Conservation (phyloP, 352 stramenopile species). For the Pythium sukuiense region DNA sequence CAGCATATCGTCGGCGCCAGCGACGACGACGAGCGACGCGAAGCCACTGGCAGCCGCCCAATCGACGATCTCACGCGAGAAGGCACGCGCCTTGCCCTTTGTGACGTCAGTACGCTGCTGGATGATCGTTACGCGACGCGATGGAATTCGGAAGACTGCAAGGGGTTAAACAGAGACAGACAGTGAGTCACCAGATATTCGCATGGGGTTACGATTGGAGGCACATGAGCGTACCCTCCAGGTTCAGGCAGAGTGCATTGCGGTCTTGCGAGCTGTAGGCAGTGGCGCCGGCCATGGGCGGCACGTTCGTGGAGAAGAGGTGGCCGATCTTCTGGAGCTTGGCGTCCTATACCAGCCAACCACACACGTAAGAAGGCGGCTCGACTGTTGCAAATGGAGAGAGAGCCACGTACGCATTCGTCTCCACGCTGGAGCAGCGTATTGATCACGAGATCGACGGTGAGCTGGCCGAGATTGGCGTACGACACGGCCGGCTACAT, state of each 20-base stretch:
- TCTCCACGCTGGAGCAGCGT: conserved; percentile 57
- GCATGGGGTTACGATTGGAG: background rate
- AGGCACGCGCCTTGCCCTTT: conserved; percentile 55
- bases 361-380: background rate
- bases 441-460: conserved; percentile 76
- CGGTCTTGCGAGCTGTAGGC: conserved; percentile 48
- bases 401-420: conserved; percentile 37
- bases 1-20: conserved; percentile 80
- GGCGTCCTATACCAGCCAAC: conserved; percentile 32
- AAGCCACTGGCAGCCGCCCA: conserved; percentile 53
- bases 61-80: conserved; percentile 51
- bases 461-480: conserved; percentile 80
- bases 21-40: conserved; percentile 50
- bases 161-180: background rate
- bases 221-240: conserved; percentile 47
- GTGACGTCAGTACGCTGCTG: conserved; percentile 59
- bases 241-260: conserved; percentile 65
- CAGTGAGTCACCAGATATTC: background rate
- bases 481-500: conserved; percentile 70
- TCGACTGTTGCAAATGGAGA: background rate
- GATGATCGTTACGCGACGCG: conserved; percentile 68
- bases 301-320: conserved; percentile 57
- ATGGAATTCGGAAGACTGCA: conserved; percentile 62
- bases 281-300: conserved; percentile 58
- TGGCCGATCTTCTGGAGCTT: conserved; percentile 50